Base-by-base conservation (phyloP, 202 grass and related monocot genomes). In the Cymbopogon flexuosus region DNA sequence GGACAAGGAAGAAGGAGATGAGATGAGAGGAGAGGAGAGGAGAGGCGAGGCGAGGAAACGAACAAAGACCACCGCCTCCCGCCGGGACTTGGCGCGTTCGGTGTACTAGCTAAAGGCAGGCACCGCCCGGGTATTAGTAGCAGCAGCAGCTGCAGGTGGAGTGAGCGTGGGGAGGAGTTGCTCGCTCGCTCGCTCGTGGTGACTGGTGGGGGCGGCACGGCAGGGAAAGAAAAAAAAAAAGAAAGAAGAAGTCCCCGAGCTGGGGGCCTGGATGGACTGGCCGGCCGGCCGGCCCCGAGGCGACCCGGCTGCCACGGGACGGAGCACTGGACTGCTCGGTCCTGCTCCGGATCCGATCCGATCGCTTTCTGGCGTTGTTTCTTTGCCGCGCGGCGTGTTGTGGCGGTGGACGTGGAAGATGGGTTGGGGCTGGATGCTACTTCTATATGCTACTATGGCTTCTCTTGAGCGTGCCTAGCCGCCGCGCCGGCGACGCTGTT, bases 291-390 rank as follows among this genome's bases (percentile, higher is more conserved):
- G 15, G 24, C 9, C 8, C 14, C 10, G 12, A 3, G 18, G 41
- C 42, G 8, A 16, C 45, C 70, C 10, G 27, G 10, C 3, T 21
- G 75, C 43, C 62, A 27, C 77, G 63, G 76, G 43, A 79, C 58
- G 15, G 74, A 12, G 40, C 15, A 1, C 5, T 46, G 24, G 0
- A 54, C 73, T 42, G 35, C 33, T n/a, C 2, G 10, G 11, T 31
- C 59, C 31, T 33, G 31, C 2, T 33, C 2, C 15, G 60, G 36
- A 12, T 39, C 57, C 29, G 34, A 58, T 87, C 66, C 29, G 34
- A 58, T 87, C 66, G 63, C 78, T 86, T 76, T 76, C 84, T 39
- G 40, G 49, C 41, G 22, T 31, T 33, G 73, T 77, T 73, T 41
- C 52, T 47, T 42, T 56, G 42, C 15, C 2, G 14, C 34, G 35